Conservation (phyloP, 495 filamentous ascomycete species). For the Penicillium longicatenatum region DNA sequence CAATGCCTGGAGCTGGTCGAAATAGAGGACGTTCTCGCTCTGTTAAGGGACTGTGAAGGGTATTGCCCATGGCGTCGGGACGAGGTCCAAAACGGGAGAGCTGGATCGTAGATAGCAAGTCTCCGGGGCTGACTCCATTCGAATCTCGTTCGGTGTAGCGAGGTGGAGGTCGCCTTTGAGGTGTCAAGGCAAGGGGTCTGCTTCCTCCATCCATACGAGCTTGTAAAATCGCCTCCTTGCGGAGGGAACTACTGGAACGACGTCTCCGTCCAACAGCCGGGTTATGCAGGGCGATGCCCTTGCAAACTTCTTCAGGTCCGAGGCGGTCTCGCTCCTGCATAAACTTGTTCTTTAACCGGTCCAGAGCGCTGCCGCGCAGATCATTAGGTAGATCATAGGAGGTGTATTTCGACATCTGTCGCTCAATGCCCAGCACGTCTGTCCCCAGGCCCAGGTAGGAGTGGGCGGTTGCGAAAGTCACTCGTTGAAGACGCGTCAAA, state of each 20-base stretch:
- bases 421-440: slow-evolving; percentile 89
- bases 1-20: slow-evolving; percentile 38
- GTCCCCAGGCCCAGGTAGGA: slow-evolving; percentile 88
- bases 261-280: slow-evolving; percentile 64
- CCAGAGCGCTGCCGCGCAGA: slow-evolving; percentile 79
- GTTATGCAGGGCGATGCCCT: slow-evolving; percentile 96
- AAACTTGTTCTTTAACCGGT: slow-evolving; percentile 92
- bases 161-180: slow-evolving; percentile 15
- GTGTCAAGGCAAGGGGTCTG: slow-evolving; percentile 23
- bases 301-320: slow-evolving; percentile 79
- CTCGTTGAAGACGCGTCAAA: slow-evolving; percentile 86
- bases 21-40: slow-evolving; percentile 61
- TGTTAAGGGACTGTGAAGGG: slow-evolving; percentile 56
- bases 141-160: slow-evolving; percentile 27
- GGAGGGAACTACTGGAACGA: slow-evolving; percentile 70
- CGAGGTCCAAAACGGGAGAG: slow-evolving; percentile 60
- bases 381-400: slow-evolving; percentile 90
- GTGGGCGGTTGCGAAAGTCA: slow-evolving; percentile 91
- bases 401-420: slow-evolving; percentile 88
- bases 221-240: slow-evolving; percentile 82
- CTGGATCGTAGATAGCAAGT: slow-evolving; percentile 79
- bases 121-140: slow-evolving; percentile 65
- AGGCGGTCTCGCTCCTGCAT: slow-evolving; percentile 80
- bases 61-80: slow-evolving; percentile 35
- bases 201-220: slow-evolving; percentile 48